phyloP scores from a whole-genome alignment of 345 rosid species.

The Rhizophora mangle region DNA sequence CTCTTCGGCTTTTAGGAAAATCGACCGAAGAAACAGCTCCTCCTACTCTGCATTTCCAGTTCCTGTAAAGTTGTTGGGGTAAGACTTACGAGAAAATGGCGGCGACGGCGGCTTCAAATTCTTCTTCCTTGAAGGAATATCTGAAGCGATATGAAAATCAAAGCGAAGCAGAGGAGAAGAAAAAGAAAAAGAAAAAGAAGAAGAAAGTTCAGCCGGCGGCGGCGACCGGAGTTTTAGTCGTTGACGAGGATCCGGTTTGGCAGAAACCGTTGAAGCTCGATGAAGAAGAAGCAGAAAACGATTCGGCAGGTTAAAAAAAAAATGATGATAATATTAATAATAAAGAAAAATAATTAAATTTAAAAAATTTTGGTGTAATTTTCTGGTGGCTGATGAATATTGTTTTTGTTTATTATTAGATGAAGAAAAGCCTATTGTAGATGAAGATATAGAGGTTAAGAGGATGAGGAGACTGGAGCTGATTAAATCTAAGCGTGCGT shows the following conservation, averaged over 20 bases:
- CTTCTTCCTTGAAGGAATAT: conserved; percentile 58
- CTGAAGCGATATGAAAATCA: conserved; percentile 62
- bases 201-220: conserved; percentile 33
- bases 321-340: no score
- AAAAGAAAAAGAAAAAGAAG: conserved; percentile 65
- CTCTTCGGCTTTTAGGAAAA: no score
- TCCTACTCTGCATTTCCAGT: no score
- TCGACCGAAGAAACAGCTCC: no score
- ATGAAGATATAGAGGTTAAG: conserved; percentile 89
- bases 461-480: conserved; percentile 77
- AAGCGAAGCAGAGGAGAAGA: conserved; percentile 47
- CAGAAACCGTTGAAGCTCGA: conserved; percentile 59
- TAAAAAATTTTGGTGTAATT: background rate
- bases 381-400: background rate
- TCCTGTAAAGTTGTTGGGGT: no score
- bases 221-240: conserved; percentile 56
- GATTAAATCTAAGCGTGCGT: conserved; percentile 53
- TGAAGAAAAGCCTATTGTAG: conserved; percentile 66
- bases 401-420: conserved; percentile 34
- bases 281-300: conserved; percentile 58
- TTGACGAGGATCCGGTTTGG: conserved; percentile 93
- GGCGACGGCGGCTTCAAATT: conserved; percentile 31
- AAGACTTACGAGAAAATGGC: no score
- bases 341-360: no score
- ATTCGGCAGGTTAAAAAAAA: conserved; percentile 54